phyloP scores from a whole-genome alignment of 306 rosid genomes.

The Sophora flavescens region DNA sequence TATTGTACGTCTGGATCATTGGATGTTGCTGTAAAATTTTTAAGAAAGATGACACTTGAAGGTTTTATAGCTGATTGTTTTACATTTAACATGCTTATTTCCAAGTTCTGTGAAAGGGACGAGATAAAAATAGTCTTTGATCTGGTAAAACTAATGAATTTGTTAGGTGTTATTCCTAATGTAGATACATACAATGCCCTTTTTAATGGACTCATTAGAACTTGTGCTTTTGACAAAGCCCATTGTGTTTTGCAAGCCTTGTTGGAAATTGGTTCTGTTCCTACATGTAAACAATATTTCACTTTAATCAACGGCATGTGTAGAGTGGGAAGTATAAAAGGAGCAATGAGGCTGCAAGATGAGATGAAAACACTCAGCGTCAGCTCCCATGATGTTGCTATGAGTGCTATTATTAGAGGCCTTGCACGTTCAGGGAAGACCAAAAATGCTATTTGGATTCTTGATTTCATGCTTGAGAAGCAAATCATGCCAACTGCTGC shows the following conservation, averaged over 20 bases:
- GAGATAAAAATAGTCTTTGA: slow-evolving; percentile 59
- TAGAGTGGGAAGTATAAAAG: slow-evolving; percentile 72
- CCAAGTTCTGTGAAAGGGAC: slow-evolving; percentile 65
- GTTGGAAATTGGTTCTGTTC: slow-evolving; percentile 67
- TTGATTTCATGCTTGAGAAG: slow-evolving; percentile 61
- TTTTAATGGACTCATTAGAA: slow-evolving; percentile 64
- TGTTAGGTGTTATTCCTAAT: slow-evolving; percentile 55
- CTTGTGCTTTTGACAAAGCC: slow-evolving; percentile 55
- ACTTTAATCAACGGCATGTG: slow-evolving; percentile 75
- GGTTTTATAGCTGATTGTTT: slow-evolving; percentile 60
- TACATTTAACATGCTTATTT: slow-evolving; percentile 69
- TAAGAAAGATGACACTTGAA: slow-evolving; percentile 58
- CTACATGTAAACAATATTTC: slow-evolving; percentile 62
- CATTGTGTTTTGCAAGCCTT: slow-evolving; percentile 58
- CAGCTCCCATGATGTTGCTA: slow-evolving; percentile 62
- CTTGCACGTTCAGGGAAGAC: slow-evolving; percentile 66
- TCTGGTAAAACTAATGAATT: slow-evolving; percentile 58
- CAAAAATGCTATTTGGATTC: slow-evolving; percentile 65
- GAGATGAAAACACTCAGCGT: slow-evolving; percentile 66
- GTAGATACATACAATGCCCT: slow-evolving; percentile 60
- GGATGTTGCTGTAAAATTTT: slow-evolving; percentile 69
- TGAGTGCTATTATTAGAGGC: slow-evolving; percentile 79
- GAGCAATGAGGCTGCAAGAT: slow-evolving; percentile 71
- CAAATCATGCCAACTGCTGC: slow-evolving; percentile 68
- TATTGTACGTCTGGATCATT: slow-evolving; percentile 61